These are phyloP conservation scores for Fusarium sp. DNA, from an alignment of 2,329 filamentous ascomycete species.

Conservation along the genomic window DNA sequence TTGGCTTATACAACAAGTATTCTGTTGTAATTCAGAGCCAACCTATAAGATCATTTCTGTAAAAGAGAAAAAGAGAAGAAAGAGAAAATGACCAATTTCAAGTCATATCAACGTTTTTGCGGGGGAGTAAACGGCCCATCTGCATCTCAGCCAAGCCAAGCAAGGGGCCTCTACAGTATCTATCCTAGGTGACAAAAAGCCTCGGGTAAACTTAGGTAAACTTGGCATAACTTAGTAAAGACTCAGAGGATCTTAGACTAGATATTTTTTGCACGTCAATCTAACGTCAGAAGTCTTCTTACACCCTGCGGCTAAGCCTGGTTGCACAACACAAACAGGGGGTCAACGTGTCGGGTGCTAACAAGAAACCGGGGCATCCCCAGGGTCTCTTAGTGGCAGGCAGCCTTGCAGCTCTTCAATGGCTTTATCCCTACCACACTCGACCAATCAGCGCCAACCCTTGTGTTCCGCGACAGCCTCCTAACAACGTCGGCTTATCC, in stretches of 20 bases:
- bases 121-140: not conserved
- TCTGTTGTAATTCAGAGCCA: no score
- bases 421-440: not conserved
- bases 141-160: not conserved
- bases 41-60: no score
- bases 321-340: not conserved
- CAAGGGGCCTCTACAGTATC: no score
- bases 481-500: constrained; percentile 26
- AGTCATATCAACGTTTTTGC: no score
- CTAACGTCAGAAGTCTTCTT: no score
- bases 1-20: not conserved
- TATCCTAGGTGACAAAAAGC: no score
- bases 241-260: no score
- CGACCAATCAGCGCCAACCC: constrained; percentile 20
- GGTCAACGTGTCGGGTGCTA: not conserved
- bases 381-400: constrained; percentile 13
- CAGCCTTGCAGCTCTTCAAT: constrained; percentile 24
- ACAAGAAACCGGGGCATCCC: not conserved
- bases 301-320: not conserved
- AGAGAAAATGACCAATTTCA: no score
- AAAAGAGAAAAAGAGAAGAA: no score
- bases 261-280: no score
- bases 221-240: no score
- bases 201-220: no score
- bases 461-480: constrained; percentile 33